Base-by-base conservation (phyloP, 768 basidiomycete species). In the Fistulinella prunicolor region DNA sequence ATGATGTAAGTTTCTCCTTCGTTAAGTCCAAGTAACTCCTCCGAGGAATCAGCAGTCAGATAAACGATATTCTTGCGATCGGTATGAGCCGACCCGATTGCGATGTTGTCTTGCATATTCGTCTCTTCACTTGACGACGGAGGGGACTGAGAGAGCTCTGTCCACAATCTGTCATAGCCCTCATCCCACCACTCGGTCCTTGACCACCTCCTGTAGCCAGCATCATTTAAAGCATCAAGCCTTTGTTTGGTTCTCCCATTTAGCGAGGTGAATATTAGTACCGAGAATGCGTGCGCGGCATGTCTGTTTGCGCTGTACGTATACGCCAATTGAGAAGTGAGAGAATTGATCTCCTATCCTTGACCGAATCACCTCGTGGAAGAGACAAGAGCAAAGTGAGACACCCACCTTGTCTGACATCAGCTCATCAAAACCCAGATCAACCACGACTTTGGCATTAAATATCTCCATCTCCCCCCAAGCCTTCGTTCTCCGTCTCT, bases 1-100 rank as follows among this genome's bases (percentile, higher is more conserved):
- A 99, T 94, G 57, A 99, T 83, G 64, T 98, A 98, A 8, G 85
- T 88, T 62, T 94, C 87, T 36, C 85, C 83, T 46, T 90, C 83
- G 46, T 76, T 82, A 46, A 99, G 78, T 58, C 89, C 85, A n/a
- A 75, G 70, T 36, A 99, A 71, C 68, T 94, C 91, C 42, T 94
- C 81, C 24, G 84, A 78, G 8, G 94, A 85, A 70, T 99, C 96
- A 2, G 94, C 96, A 7, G 96, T 96, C 43, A 99, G 81, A 67
- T 99, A 99, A 32, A 98, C 78, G 44, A 96, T 73, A 38, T 63
- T 80, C 50, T 80, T 66, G 56, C 77, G 76, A 49, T 67, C 53
- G 23, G 53, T 55, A 43, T 53, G 56, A 13, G 59, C 6, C 28
- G 29, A 37, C n/a, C 13, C 30, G 26, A 40, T 37, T 6, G 17